Conservation (phyloP, 352 stramenopile species). For the Phytophthora capsici region DNA sequence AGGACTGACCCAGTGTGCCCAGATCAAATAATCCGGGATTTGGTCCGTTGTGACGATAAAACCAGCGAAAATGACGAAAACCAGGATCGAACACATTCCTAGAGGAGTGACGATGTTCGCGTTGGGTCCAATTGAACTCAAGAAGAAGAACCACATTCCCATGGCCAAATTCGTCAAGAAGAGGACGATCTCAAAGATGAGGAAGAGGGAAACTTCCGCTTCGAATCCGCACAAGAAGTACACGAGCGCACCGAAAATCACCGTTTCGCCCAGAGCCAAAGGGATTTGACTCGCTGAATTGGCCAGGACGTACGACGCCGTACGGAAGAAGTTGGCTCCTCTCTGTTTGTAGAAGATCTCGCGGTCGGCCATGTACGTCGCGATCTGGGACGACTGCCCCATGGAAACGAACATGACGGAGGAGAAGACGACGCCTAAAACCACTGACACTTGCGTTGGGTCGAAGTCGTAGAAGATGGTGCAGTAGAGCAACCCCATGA, state of each 20-base stretch:
- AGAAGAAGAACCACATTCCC: slow-evolving; percentile 35
- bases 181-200: slow-evolving; percentile 42
- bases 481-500: slow-evolving; percentile 39
- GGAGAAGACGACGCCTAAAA: slow-evolving; percentile 75
- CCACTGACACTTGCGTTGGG: slow-evolving; percentile 18
- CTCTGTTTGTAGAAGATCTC: slow-evolving; percentile 85
- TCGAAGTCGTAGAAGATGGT: slow-evolving; percentile 42
- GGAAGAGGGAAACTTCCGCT: slow-evolving; percentile 15
- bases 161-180: slow-evolving; percentile 38
- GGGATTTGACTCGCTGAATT: slow-evolving; percentile 28
- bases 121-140: slow-evolving; percentile 31
- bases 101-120: slow-evolving; percentile 35
- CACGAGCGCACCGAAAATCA: slow-evolving; percentile 69
- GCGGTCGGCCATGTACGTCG: slow-evolving; percentile 63
- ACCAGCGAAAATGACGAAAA: slow-evolving; percentile 51
- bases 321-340: slow-evolving; percentile 69
- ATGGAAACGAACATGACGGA: slow-evolving; percentile 71
- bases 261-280: slow-evolving; percentile 45
- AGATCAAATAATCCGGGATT: slow-evolving; percentile 50
- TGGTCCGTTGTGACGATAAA: slow-evolving; percentile 47
- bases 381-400: slow-evolving; percentile 61
- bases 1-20: slow-evolving; percentile 59
- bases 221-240: slow-evolving; percentile 71
- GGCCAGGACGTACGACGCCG: slow-evolving; percentile 61
- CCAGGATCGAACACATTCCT: slow-evolving; percentile 29